Evolutionary conservation across 495 filamentous ascomycete species (phyloP), one percentile per base, ranked within the genome.

Genomic region (Bryoglossum gracile): DNA sequence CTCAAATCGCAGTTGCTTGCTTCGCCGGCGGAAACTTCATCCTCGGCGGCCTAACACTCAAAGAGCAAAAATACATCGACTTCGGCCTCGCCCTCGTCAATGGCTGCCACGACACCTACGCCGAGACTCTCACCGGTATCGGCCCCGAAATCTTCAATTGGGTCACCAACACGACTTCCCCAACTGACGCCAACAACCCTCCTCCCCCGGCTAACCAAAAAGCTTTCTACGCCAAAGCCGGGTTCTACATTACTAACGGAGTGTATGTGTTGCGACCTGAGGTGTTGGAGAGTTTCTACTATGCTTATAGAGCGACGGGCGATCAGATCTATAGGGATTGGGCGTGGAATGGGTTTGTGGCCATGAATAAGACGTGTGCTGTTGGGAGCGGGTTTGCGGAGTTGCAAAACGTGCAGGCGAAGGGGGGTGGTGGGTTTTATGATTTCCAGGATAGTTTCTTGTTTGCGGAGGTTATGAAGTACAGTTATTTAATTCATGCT

Each of bases 381-480:
- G 81, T 78, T 0, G 77, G 71, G 2, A 80, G 77, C 3, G 89
- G 88, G 3, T 94, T 80, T 63, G 72, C 76, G 11, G 72, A 71
- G 10, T 65, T 94, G 36, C 53, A 55, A 0, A 61, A 94, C 61
- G 88, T 92, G n/a, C 85, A 86, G 55, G 59, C 57, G 17, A 35
- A 51, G 0, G 68, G 67, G 8, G 88, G 88, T 3, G 87, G 84
- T 4, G 62, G 64, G 4, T 77, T 75, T 40, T 62, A 65, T 26
- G 80, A 94, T 54, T 80, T 81, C 59, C 83, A 90, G 72, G 89
- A 95, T 69, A 90, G 84, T 56, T 95, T 94, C 69, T 80, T 87
- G 66, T 91, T 92, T 61, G 89, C 89, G 0, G 89, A 95, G 69
- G 85, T 90, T 43, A 51, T 94, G 57, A 95, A 95, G 70, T 95